Conservation (phyloP, 1,284 basidiomycete species). For the Pholiota adiposa region DNA sequence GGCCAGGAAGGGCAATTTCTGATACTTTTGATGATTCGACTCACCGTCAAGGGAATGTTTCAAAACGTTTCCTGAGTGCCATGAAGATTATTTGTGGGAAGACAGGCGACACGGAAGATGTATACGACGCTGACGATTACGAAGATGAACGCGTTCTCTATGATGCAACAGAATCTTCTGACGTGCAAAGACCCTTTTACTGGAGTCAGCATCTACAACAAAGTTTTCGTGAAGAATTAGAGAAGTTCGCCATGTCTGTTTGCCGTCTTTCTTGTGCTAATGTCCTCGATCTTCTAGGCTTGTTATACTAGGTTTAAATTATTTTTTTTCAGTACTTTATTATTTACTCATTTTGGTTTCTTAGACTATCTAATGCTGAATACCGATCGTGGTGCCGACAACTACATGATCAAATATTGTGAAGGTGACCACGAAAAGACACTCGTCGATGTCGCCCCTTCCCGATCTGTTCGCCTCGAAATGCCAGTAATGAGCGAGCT, state of each 20-base stretch:
- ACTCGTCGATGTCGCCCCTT: conserved; percentile 77
- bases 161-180: conserved; percentile 61
- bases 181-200: conserved; percentile 67
- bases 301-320: conserved; percentile 71
- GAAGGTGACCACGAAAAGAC: conserved; percentile 76
- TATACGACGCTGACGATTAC: conserved; percentile 70
- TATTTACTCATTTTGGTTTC: neutral
- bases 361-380: conserved; percentile 89
- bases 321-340: neutral
- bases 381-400: conserved; percentile 83
- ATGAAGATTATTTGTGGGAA: conserved; percentile 79
- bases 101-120: conserved; percentile 73
- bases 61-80: conserved; percentile 68
- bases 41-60: conserved; percentile 65
- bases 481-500: conserved; percentile 77
- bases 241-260: conserved; percentile 60
- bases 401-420: conserved; percentile 90
- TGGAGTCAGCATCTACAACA: conserved; percentile 81
- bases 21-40: conserved; percentile 86
- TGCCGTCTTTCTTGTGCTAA: conserved; percentile 4
- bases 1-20: conserved; percentile 82
- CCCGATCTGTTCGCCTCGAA: conserved; percentile 60
- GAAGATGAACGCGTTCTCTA: conserved; percentile 71
- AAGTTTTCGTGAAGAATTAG: conserved; percentile 84
- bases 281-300: conserved; percentile 49